phyloP scores from a whole-genome alignment of 306 rosid genomes.

The Quercus bicolor region DNA sequence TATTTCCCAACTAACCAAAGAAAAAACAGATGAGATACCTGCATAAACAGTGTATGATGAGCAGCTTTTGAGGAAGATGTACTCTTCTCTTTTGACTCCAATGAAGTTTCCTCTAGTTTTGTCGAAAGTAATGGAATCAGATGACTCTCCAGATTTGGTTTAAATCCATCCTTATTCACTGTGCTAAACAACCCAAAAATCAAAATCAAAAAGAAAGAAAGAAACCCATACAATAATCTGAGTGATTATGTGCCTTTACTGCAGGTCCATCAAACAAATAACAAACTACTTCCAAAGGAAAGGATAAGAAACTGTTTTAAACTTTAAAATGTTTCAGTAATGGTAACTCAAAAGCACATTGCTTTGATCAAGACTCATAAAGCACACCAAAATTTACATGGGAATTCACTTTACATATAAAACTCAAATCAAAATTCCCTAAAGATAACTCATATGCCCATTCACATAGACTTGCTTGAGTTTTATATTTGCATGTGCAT shows the following conservation, averaged over 20 bases:
- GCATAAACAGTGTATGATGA: conserved; percentile 75
- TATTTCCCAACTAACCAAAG: neutral
- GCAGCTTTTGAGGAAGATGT: conserved; percentile 45
- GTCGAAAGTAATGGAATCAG: conserved; percentile 81
- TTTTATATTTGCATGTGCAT: neutral
- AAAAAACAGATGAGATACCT: conserved; percentile 38
- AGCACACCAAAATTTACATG: no score
- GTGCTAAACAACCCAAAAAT: conserved; percentile 59
- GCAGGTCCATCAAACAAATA: neutral
- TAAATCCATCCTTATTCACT: conserved; percentile 93
- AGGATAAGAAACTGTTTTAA: neutral
- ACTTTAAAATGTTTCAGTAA: neutral
- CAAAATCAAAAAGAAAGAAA: neutral
- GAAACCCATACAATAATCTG: neutral
- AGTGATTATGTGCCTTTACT: neutral
- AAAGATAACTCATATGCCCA: neutral
- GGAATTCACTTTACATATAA: neutral
- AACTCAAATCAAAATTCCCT: neutral
- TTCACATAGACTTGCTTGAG: no score
- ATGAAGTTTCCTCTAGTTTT: conserved; percentile 57
- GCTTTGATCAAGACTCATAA: no score
- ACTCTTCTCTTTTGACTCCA: conserved; percentile 58
- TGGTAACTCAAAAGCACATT: no score
- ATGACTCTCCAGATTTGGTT: conserved; percentile 89
- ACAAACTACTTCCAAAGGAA: neutral